A percentile compares a stretch with the other conserved stretches of the same genome.
phyloP scores from a whole-genome alignment of 2,329 filamentous ascomycete species.

The Ophiostoma fasciatum region DNA sequence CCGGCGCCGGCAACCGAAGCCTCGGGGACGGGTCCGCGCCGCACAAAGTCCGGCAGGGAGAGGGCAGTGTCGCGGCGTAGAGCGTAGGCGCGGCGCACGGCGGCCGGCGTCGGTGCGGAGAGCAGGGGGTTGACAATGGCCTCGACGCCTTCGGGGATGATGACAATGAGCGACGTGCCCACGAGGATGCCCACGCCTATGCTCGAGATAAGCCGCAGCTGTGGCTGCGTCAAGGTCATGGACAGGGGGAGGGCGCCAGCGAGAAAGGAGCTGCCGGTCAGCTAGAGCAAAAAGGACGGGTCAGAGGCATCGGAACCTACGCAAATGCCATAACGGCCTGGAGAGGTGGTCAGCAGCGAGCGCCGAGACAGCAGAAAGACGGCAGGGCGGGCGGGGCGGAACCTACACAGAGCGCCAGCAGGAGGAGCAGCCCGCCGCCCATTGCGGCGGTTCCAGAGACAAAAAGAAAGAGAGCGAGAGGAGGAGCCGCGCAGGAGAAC shows the following conservation, averaged over 20 bases:
- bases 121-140: constrained; percentile 53
- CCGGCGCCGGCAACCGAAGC: background rate
- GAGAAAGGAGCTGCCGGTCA: constrained; percentile 61
- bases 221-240: constrained; percentile 72
- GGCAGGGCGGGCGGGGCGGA: background rate
- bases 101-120: constrained; percentile 2
- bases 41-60: background rate
- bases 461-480: background rate
- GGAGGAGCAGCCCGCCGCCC: constrained; percentile 20
- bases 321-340: constrained; percentile 44
- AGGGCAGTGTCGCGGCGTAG: too few relatives aligned
- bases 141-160: constrained; percentile 93
- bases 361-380: background rate
- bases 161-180: constrained; percentile 88
- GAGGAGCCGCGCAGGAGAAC: background rate
- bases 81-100: background rate
- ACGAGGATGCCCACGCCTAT: constrained; percentile 89
- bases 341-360: constrained; percentile 5
- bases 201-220: constrained; percentile 78
- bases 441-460: constrained; percentile 12
- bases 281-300: background rate
- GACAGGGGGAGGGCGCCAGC: constrained; percentile 83
- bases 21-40: background rate
- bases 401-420: constrained; percentile 20
- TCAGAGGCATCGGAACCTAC: constrained; percentile 25